A percentile compares a stretch with the other conserved stretches of the same genome.
Conservation (phyloP, 495 filamentous ascomycete species). For the Penicillium angulare region DNA sequence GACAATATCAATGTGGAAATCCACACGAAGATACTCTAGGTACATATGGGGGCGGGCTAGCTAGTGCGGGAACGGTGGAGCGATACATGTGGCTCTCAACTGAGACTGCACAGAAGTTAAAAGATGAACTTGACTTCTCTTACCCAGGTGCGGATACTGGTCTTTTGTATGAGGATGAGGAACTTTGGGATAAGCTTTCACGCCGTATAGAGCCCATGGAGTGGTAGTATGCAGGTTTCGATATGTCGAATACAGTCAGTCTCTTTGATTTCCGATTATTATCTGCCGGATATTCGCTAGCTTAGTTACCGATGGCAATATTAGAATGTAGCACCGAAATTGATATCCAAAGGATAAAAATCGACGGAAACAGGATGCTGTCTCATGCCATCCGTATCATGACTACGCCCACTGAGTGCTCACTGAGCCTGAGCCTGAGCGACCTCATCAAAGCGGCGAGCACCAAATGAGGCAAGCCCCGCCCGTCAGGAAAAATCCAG, state of each 20-base stretch:
- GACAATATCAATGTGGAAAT: slow-evolving; percentile 7
- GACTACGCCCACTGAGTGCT: no score
- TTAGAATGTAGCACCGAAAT: slow-evolving; percentile 5
- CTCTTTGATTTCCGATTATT: slow-evolving; percentile 8
- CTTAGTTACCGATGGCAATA: slow-evolving; percentile 7
- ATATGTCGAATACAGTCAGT: slow-evolving; percentile 12
- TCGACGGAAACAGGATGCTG: background rate
- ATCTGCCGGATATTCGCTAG: slow-evolving; percentile 2
- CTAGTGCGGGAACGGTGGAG: slow-evolving; percentile 10
- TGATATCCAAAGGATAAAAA: slow-evolving; percentile 5
- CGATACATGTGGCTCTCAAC: slow-evolving; percentile 18
- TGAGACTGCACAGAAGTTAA: slow-evolving; percentile 16
- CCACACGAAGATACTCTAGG: slow-evolving; percentile 5
- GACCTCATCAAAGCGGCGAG: background rate
- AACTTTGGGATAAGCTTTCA: slow-evolving; percentile 8
- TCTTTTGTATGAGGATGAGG: slow-evolving; percentile 13
- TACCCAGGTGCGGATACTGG: slow-evolving; percentile 13
- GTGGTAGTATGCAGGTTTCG: slow-evolving; percentile 10
- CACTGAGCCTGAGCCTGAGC: background rate
- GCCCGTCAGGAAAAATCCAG: background rate
- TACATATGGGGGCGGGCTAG: slow-evolving; percentile 14
- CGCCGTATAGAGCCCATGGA: slow-evolving; percentile 10
- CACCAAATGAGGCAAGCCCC: background rate
- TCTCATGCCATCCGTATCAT: background rate
- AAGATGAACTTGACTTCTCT: slow-evolving; percentile 6